Percentiles rank a stretch among this genome's conserved stretches.
These are phyloP conservation scores for Pestalotiopsis sp. DNA, from an alignment of 2,329 filamentous ascomycete species.

Conservation along the genomic window DNA sequence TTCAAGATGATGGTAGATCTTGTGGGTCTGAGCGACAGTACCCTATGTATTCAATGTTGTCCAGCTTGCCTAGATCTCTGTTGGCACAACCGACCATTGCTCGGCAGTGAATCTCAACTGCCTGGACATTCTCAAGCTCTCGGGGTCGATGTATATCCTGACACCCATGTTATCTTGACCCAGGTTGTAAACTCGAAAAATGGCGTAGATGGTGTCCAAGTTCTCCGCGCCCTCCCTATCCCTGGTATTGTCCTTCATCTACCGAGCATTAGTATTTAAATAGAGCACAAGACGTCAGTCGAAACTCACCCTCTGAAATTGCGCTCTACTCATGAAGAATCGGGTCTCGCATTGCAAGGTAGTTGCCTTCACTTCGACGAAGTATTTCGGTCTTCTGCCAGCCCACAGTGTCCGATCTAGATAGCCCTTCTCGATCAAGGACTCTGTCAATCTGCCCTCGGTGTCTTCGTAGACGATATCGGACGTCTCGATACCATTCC, in stretches of 20 bases:
- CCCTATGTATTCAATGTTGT: too few relatives aligned
- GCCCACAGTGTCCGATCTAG: conserved; percentile 27
- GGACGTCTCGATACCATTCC: conserved; percentile 42
- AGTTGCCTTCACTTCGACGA: conserved; percentile 54
- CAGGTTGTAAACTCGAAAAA: conserved; percentile 41
- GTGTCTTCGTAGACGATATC: conserved; percentile 47
- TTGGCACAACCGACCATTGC: conserved; percentile 17
- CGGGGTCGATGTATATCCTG: conserved; percentile 39
- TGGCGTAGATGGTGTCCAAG: conserved; percentile 34
- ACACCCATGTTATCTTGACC: conserved; percentile 29
- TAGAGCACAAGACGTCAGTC: not conserved
- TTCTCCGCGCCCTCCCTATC: not conserved
- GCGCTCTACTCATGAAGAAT: conserved; percentile 47
- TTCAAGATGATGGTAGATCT: too few relatives aligned
- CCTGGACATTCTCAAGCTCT: conserved; percentile 22
- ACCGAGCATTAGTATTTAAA: not conserved
- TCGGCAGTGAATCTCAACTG: conserved; percentile 24
- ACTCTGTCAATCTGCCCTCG: conserved; percentile 30
- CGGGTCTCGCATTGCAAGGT: conserved; percentile 34
- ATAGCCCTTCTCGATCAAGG: conserved; percentile 35
- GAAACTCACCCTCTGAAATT: conserved; percentile 40
- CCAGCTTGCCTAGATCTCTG: too few relatives aligned
- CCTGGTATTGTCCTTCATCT: conserved; percentile 23
- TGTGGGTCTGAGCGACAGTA: too few relatives aligned
- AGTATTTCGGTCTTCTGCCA: conserved; percentile 36